Conservation (phyloP, 106 monocot genomes). For the Platanthera guangdongensis region DNA sequence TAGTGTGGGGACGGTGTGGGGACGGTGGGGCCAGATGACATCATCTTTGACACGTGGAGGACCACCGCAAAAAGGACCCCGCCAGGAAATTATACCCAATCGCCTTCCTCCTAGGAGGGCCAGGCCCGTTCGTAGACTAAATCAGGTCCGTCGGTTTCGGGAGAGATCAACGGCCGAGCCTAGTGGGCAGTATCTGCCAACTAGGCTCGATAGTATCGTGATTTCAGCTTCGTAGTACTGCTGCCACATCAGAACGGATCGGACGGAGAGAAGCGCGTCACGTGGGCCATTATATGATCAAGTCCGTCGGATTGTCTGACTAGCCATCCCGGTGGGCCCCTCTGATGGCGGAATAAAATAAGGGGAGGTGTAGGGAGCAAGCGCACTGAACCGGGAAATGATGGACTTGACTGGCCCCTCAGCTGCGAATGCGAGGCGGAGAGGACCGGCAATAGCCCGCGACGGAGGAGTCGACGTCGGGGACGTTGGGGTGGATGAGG, state of each 20-base stretch:
- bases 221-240: not conserved
- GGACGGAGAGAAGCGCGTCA: not conserved
- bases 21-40: not conserved
- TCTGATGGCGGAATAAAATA: not conserved
- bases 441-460: constrained; percentile 11
- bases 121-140: not conserved
- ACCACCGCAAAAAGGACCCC: not conserved
- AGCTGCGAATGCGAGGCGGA: not conserved
- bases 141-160: not conserved
- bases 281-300: not conserved
- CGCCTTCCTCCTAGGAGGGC: not conserved
- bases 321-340: constrained; percentile 5
- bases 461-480: not conserved
- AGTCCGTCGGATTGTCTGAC: not conserved
- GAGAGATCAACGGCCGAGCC: constrained; percentile 3
- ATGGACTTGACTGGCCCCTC: constrained; percentile 8
- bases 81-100: constrained; percentile 5
- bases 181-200: not conserved
- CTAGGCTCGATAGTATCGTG: constrained; percentile 1
- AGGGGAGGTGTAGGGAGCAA: not conserved
- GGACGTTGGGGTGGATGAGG: not conserved
- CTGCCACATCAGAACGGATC: not conserved
- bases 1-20: not conserved
- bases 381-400: constrained; percentile 16
- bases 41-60: not conserved